Conservation (phyloP, 1,284 basidiomycete genomes). For the Puccinia brachypodii region DNA sequence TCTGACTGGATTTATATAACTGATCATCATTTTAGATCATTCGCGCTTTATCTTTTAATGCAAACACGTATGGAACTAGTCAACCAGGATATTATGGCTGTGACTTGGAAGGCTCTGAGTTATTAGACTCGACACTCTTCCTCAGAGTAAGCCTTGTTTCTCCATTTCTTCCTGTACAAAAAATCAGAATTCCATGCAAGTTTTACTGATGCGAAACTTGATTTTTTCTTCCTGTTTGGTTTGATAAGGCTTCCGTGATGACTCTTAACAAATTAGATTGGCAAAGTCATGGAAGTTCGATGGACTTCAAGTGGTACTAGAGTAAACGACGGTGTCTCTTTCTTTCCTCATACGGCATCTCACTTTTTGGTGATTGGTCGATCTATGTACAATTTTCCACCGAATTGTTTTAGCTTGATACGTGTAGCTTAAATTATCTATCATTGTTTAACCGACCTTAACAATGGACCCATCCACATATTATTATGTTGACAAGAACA, state of each 20-base stretch:
- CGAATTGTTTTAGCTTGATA: too few species aligned
- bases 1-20: neutral
- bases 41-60: constrained; percentile 7
- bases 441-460: too few species aligned
- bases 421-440: too few species aligned
- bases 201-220: neutral
- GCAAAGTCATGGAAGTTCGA: neutral
- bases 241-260: constrained; percentile 33
- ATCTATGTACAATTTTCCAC: neutral
- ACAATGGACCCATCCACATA: too few species aligned
- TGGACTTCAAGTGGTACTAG: constrained; percentile 11
- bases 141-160: constrained; percentile 1
- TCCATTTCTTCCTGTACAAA: neutral
- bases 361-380: neutral
- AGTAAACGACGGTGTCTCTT: too few species aligned
- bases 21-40: neutral
- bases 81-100: constrained; percentile 24
- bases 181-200: neutral
- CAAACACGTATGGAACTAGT: constrained; percentile 1
- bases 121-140: constrained; percentile 22
- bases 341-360: too few species aligned
- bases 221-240: too few species aligned
- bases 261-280: constrained; percentile 34
- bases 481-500: too few species aligned
- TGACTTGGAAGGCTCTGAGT: constrained; percentile 27